A percentile compares a stretch with the other conserved stretches of the same genome.
Conservation (phyloP, 1,284 basidiomycete genomes). For the Papiliotrema terrestris region DNA sequence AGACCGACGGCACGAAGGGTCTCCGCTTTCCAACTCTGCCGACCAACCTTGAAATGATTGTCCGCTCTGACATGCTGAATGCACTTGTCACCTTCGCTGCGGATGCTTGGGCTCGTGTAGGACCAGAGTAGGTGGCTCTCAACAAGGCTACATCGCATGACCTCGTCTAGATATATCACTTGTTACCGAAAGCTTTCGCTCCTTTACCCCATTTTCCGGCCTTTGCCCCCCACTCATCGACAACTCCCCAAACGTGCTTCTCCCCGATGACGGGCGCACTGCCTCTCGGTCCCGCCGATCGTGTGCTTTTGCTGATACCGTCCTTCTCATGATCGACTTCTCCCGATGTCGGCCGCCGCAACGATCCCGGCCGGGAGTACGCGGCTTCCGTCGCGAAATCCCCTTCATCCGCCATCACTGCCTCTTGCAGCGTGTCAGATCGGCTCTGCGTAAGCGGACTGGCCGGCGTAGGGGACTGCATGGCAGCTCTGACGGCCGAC, state of each 20-base stretch:
- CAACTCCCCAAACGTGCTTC: conserved; percentile 47
- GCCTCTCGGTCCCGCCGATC: conserved; percentile 8
- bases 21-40: no score
- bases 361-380: conserved; percentile 17
- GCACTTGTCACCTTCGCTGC: no score
- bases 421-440: background rate
- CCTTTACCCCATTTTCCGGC: conserved; percentile 53
- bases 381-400: conserved; percentile 33
- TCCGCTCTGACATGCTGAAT: no score
- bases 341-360: background rate
- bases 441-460: background rate
- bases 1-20: no score
- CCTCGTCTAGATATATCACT: background rate
- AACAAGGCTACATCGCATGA: no score
- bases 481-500: background rate
- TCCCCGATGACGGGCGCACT: conserved; percentile 35
- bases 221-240: conserved; percentile 51
- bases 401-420: conserved; percentile 1
- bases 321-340: background rate
- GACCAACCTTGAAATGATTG: no score
- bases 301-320: background rate
- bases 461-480: background rate
- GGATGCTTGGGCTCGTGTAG: no score
- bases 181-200: conserved; percentile 29
- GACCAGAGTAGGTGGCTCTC: no score